Evolutionary conservation across 768 basidiomycete genomes (phyloP).

Genomic region (Pleurotus sapidus): DNA sequence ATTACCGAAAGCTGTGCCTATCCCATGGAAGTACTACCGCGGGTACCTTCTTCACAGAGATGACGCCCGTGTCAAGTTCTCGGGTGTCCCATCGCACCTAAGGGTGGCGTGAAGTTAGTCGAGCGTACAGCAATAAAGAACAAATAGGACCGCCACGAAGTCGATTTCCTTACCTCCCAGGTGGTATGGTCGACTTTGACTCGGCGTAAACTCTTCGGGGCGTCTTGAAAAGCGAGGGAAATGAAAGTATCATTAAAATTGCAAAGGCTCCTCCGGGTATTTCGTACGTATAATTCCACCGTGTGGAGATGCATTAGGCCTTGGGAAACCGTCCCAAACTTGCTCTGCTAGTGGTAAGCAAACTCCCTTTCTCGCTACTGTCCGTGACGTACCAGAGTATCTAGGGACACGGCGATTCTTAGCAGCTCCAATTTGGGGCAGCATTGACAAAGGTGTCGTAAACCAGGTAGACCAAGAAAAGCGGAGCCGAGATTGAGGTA

Average conservation of each 20-base stretch:
- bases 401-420: neutral
- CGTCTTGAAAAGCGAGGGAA: neutral
- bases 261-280: neutral
- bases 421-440: conserved; percentile 19
- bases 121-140: neutral
- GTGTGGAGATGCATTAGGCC: neutral
- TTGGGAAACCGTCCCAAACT: neutral
- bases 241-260: neutral
- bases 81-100: neutral
- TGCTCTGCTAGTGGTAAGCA: neutral
- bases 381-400: neutral
- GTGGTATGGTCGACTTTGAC: neutral
- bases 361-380: neutral
- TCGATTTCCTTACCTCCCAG: neutral
- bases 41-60: neutral
- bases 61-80: neutral
- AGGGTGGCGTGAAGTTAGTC: neutral
- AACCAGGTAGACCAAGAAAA: conserved; percentile 20
- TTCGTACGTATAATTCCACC: neutral
- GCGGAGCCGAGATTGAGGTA: conserved; percentile 21
- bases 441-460: conserved; percentile 14
- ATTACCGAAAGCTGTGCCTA: neutral
- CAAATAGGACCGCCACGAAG: no score
- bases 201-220: neutral
- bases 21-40: neutral